phyloP scores from a whole-genome alignment of 345 rosid species.

The Aegle marmelos region DNA sequence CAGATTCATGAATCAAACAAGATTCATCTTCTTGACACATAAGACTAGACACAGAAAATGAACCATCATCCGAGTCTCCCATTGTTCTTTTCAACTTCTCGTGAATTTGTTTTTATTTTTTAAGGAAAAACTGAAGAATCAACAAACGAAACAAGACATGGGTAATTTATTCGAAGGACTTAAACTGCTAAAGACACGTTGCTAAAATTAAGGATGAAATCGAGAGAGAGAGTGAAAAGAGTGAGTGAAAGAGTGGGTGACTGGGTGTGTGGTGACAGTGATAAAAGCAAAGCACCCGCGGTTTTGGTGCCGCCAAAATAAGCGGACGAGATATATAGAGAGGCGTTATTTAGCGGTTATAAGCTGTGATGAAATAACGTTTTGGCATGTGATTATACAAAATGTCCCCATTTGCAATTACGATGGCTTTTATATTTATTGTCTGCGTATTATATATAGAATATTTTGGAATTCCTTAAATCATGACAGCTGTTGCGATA shows the following conservation, averaged over 20 bases:
- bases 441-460: neutral
- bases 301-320: conserved; percentile 85
- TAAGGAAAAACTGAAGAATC: conserved; percentile 6
- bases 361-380: neutral
- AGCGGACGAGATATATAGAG: conserved; percentile 44
- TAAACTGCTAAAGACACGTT: conserved; percentile 31
- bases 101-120: neutral
- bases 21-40: conserved; percentile 51
- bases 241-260: conserved; percentile 6
- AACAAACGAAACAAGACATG: conserved; percentile 22
- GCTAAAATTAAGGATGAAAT: conserved; percentile 23
- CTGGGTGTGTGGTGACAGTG: conserved; percentile 1
- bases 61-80: conserved; percentile 30
- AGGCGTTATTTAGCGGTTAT: conserved; percentile 56
- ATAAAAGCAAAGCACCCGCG: conserved; percentile 30
- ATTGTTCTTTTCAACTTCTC: conserved; percentile 15
- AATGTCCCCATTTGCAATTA: neutral
- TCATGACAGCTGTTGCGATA: conserved; percentile 4
- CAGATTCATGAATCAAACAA: conserved; percentile 27
- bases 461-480: neutral
- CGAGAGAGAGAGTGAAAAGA: conserved; percentile 14
- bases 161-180: conserved; percentile 13
- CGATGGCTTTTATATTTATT: neutral
- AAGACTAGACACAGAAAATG: conserved; percentile 45
- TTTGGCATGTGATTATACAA: neutral